phyloP scores from a whole-genome alignment of 2,329 filamentous ascomycete species.

The Fusarium decemcellulare region DNA sequence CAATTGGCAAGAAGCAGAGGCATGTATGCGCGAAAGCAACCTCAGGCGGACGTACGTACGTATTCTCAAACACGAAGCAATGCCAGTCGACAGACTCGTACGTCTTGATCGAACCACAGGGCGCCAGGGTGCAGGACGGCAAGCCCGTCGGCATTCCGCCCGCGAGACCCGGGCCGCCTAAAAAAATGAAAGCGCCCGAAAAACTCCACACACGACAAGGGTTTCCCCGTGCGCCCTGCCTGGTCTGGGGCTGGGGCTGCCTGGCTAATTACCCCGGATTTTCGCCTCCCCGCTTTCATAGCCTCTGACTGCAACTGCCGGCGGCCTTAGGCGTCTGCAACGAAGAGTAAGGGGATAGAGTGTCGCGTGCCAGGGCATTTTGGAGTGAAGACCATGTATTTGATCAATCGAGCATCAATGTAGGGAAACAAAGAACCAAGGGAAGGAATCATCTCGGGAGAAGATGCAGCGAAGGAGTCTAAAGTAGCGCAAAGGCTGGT shows the following conservation, averaged over 20 bases:
- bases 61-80: neutral
- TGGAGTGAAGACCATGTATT: neutral
- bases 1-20: neutral
- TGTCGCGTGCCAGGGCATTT: conserved; percentile 24
- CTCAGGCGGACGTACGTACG: conserved; percentile 2
- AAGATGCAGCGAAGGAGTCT: neutral
- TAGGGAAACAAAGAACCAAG: neutral
- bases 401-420: neutral
- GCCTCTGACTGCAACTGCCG: conserved; percentile 36
- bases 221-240: conserved; percentile 32
- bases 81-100: conserved; percentile 29
- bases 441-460: neutral
- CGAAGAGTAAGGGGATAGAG: neutral
- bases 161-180: conserved; percentile 15
- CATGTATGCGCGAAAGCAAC: neutral
- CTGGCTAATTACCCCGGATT: conserved; percentile 45
- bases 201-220: conserved; percentile 42
- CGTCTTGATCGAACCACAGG: conserved; percentile 36
- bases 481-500: neutral
- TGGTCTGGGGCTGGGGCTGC: conserved; percentile 6
- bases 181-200: conserved; percentile 11
- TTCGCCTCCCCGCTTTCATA: conserved; percentile 41
- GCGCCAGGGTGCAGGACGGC: conserved; percentile 5
- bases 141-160: conserved; percentile 7
- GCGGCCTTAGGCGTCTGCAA: conserved; percentile 33